These are phyloP conservation scores for Clarireedia hainanense DNA, from an alignment of 2,329 filamentous ascomycete species.

Conservation along the genomic window DNA sequence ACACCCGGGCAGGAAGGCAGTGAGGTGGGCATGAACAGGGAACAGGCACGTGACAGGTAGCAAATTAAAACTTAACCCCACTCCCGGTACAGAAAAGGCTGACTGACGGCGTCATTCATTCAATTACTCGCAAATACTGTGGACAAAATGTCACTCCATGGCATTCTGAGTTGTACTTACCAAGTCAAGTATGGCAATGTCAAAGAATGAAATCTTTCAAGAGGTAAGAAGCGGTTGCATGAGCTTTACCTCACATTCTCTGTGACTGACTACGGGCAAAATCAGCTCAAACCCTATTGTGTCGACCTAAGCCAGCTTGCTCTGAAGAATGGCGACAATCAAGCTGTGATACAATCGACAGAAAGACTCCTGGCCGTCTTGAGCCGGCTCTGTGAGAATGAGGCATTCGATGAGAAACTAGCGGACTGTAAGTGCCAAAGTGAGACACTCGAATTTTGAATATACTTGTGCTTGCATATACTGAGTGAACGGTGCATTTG, in stretches of 20 bases:
- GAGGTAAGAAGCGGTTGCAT: conserved; percentile 15
- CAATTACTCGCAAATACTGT: too few relatives aligned
- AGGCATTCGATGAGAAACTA: conserved; percentile 66
- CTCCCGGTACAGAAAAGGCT: conserved; percentile 2
- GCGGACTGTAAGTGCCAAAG: conserved; percentile 85
- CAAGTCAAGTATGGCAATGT: not conserved
- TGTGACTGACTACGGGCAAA: conserved; percentile 1
- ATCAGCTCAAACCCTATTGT: conserved; percentile 55
- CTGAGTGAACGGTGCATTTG: not conserved
- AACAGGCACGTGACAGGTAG: too few relatives aligned
- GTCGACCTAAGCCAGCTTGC: conserved; percentile 51
- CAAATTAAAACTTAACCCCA: too few relatives aligned
- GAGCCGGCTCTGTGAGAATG: conserved; percentile 33
- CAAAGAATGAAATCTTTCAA: conserved; percentile 29
- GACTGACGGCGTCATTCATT: not conserved
- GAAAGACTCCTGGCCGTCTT: conserved; percentile 41
- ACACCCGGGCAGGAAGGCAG: too few relatives aligned
- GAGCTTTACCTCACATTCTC: not conserved
- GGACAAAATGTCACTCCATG: too few relatives aligned
- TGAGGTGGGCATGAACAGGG: too few relatives aligned
- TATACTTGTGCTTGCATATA: not conserved
- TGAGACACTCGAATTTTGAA: not conserved
- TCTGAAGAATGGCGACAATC: conserved; percentile 39
- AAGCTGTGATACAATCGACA: conserved; percentile 38
- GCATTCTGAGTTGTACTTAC: too few relatives aligned